A percentile compares a stretch with the other conserved stretches of the same genome.
Conservation (phyloP, 352 stramenopile species). For the Phytophthora sp. region DNA sequence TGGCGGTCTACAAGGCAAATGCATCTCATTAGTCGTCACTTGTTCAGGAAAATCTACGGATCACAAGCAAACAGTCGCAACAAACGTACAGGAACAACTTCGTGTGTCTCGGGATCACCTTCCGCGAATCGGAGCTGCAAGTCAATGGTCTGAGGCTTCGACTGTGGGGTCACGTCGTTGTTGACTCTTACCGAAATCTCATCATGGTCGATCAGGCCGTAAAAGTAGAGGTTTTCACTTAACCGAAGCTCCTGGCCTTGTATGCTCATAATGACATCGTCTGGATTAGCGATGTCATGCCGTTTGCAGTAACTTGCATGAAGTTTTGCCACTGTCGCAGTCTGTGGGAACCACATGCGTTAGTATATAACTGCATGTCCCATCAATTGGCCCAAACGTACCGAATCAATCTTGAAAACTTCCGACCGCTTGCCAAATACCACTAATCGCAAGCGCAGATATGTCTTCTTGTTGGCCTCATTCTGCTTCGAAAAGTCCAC, state of each 20-base stretch:
- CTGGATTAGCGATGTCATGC: slow-evolving; percentile 50
- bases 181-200: slow-evolving; percentile 66
- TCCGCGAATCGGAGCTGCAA: slow-evolving; percentile 55
- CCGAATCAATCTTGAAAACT: slow-evolving; percentile 73
- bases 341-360: slow-evolving; percentile 25
- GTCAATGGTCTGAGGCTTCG: slow-evolving; percentile 32
- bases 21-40: not conserved
- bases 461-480: slow-evolving; percentile 54
- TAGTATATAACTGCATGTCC: not conserved
- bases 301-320: slow-evolving; percentile 68
- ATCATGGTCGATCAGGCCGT: slow-evolving; percentile 62
- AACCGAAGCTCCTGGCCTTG: slow-evolving; percentile 50
- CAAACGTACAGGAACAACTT: slow-evolving; percentile 49
- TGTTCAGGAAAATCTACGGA: not conserved
- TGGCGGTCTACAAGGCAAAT: slow-evolving; percentile 38
- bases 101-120: slow-evolving; percentile 39
- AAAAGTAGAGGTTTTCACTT: slow-evolving; percentile 50
- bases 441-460: slow-evolving; percentile 61
- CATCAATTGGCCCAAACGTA: slow-evolving; percentile 29
- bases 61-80: not conserved
- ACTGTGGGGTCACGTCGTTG: slow-evolving; percentile 37
- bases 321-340: slow-evolving; percentile 62
- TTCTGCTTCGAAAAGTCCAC: slow-evolving; percentile 70
- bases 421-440: slow-evolving; percentile 61
- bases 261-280: slow-evolving; percentile 63